These are phyloP conservation scores for Hericium rajendrae DNA, from an alignment of 768 basidiomycete genomes.

Conservation along the genomic window DNA sequence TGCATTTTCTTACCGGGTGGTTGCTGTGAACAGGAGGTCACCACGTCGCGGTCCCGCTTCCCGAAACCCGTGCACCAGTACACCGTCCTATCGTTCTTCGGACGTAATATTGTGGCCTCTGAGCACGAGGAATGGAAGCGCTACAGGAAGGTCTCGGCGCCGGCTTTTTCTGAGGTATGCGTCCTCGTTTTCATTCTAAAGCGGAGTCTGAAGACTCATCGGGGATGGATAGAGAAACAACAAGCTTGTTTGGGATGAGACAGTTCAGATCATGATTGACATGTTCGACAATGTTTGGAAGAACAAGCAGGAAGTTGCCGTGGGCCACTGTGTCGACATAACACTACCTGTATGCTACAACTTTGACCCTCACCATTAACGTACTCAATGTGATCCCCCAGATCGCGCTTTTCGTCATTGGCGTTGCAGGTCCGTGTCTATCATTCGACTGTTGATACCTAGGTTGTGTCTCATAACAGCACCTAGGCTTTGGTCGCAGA, in stretches of 20 bases:
- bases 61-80: slow-evolving; percentile 47
- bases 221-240: slow-evolving; percentile 22
- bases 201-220: neutral
- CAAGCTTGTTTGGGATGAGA: slow-evolving; percentile 30
- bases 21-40: slow-evolving; percentile 33
- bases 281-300: slow-evolving; percentile 37
- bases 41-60: slow-evolving; percentile 38
- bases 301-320: slow-evolving; percentile 26
- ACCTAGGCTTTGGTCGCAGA: slow-evolving; percentile 35
- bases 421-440: slow-evolving; percentile 32
- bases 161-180: slow-evolving; percentile 54
- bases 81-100: slow-evolving; percentile 38
- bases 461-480: no score
- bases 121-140: slow-evolving; percentile 60
- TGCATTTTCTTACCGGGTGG: neutral
- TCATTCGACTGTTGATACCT: neutral
- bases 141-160: slow-evolving; percentile 50
- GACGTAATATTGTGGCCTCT: slow-evolving; percentile 50
- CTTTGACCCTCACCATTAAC: no score
- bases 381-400: slow-evolving; percentile 12
- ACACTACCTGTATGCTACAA: slow-evolving; percentile 37
- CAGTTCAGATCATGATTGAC: slow-evolving; percentile 22
- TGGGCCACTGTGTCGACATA: slow-evolving; percentile 40
- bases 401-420: slow-evolving; percentile 49
- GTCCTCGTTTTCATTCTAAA: neutral